Conservation (phyloP, 805 yeast species). For the Yueomyces sp. region DNA sequence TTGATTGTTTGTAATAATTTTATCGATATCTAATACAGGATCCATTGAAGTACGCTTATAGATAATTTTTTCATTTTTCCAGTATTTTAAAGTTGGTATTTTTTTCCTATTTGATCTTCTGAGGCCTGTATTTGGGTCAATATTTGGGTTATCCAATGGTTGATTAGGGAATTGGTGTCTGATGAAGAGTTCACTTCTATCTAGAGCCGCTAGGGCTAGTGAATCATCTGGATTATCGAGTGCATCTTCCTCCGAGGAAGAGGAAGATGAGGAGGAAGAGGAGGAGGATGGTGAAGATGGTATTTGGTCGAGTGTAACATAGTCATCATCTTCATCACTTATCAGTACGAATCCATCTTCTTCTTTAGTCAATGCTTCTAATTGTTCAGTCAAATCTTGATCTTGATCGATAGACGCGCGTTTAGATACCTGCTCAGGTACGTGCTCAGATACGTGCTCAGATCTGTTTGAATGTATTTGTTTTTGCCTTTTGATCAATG, state of each 20-base stretch:
- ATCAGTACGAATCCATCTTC: slow-evolving; percentile 9
- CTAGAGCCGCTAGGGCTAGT: slow-evolving; percentile 11
- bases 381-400: not conserved
- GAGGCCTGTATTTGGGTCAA: slow-evolving; percentile 22
- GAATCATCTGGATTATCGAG: slow-evolving; percentile 13
- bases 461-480: not conserved
- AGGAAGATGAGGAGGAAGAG: not conserved
- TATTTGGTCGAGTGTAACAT: slow-evolving; percentile 16
- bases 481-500: not conserved
- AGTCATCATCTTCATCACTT: slow-evolving; percentile 23
- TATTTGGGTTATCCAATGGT: not conserved
- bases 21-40: slow-evolving; percentile 43
- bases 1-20: slow-evolving; percentile 35
- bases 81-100: slow-evolving; percentile 62
- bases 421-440: not conserved
- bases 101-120: slow-evolving; percentile 56
- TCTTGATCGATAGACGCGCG: not conserved
- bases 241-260: slow-evolving; percentile 1
- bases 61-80: slow-evolving; percentile 71
- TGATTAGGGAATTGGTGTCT: not conserved
- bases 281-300: slow-evolving; percentile 1
- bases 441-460: not conserved
- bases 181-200: slow-evolving; percentile 3
- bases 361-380: not conserved
- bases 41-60: slow-evolving; percentile 31